A percentile compares a stretch with the other conserved stretches of the same genome.
phyloP scores from a whole-genome alignment of 2,329 filamentous ascomycete species.

The Fusarium xylarioides region DNA sequence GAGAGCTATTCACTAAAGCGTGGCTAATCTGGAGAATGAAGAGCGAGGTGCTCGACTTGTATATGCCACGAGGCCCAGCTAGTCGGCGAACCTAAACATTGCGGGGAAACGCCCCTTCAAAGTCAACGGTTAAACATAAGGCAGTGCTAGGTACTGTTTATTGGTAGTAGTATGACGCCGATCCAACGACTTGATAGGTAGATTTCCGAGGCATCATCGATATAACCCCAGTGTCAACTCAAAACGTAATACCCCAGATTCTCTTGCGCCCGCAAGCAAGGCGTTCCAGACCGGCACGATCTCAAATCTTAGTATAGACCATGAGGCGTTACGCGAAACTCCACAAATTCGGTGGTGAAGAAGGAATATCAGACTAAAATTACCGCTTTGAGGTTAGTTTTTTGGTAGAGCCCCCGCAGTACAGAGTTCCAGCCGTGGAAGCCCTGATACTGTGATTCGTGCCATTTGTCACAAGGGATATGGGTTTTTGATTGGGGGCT shows the following conservation, averaged over 20 bases:
- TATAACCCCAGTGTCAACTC: background rate
- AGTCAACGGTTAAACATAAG: background rate
- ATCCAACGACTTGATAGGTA: background rate
- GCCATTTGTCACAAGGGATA: background rate
- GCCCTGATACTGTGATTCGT: background rate
- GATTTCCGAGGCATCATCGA: background rate
- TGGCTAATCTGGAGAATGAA: background rate
- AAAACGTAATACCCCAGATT: constrained; percentile 21
- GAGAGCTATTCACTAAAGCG: background rate
- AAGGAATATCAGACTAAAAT: constrained; percentile 1
- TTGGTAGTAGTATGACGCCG: background rate
- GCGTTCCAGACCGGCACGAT: constrained; percentile 7
- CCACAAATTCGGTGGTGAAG: background rate
- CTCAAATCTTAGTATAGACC: background rate
- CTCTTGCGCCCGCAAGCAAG: constrained; percentile 6
- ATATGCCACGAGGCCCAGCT: background rate
- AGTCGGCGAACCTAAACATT: background rate
- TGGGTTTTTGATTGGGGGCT: background rate
- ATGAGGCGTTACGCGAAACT: background rate
- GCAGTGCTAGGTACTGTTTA: background rate
- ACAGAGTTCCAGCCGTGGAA: background rate
- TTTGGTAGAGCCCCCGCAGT: background rate
- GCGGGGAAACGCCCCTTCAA: background rate
- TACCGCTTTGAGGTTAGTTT: background rate
- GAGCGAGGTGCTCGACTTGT: background rate